Conservation (phyloP, 441 rosid species). For the Kokia cookei region DNA sequence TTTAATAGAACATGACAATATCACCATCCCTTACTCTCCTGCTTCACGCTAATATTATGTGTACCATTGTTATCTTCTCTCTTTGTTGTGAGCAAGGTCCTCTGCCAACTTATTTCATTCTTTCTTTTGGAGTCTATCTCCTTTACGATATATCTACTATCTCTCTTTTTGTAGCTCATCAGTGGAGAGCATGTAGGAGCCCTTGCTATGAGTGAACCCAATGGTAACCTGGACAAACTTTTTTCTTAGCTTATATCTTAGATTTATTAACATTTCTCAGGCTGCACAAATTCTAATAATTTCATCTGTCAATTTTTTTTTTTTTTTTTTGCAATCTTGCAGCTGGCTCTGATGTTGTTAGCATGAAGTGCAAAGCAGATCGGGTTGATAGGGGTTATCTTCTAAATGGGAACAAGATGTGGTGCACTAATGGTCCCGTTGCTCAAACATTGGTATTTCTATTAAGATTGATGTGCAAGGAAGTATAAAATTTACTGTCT, state of each 20-base stretch:
- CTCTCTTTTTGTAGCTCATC: conserved; percentile 65
- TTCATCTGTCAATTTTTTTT: neutral
- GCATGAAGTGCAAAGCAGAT: conserved; percentile 97
- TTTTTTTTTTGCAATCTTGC: conserved; percentile 12
- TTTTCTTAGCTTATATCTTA: neutral
- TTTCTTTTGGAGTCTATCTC: conserved; percentile 3
- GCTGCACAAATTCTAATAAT: neutral
- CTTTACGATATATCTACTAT: conserved; percentile 19
- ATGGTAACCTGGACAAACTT: conserved; percentile 43
- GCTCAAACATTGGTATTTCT: conserved; percentile 85
- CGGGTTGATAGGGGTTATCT: conserved; percentile 81
- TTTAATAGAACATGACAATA: neutral
- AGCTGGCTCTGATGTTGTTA: conserved; percentile 97
- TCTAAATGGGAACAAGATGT: conserved; percentile 92
- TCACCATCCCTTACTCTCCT: neutral
- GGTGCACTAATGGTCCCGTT: conserved; percentile 98
- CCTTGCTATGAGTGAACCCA: conserved; percentile 99
- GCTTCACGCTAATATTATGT: neutral
- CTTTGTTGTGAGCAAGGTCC: neutral
- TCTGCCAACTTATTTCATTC: neutral
- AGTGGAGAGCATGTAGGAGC: conserved; percentile 98
- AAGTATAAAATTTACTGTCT: neutral
- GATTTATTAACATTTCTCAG: neutral
- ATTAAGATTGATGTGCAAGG: neutral
- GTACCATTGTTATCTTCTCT: neutral